Percentiles rank a stretch among this genome's conserved stretches.
phyloP scores from a whole-genome alignment of 78 protist genomes.

The Monosiga brevicollis region DNA sequence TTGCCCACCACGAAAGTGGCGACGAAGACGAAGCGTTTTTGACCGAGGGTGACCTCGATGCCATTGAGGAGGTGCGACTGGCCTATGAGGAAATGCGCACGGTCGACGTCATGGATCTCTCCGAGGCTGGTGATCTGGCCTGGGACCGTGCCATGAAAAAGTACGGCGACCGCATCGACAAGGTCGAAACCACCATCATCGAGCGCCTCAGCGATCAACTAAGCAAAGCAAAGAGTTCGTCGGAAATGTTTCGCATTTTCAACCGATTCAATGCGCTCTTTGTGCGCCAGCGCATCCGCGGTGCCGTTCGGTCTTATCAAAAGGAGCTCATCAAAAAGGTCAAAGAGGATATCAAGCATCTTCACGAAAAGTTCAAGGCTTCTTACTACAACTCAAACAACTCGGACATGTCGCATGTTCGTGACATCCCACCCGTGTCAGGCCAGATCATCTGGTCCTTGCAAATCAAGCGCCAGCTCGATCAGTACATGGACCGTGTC shows the following conservation, averaged over 20 bases:
- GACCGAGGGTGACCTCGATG: neutral
- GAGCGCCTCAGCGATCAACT: conserved; percentile 62
- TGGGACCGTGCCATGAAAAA: conserved; percentile 45
- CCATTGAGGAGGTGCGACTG: conserved; percentile 29
- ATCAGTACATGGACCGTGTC: conserved; percentile 68
- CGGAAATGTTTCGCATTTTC: conserved; percentile 84
- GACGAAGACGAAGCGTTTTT: too few relatives aligned
- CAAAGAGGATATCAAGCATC: conserved; percentile 70
- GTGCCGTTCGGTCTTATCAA: conserved; percentile 55
- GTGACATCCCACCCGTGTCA: conserved; percentile 80
- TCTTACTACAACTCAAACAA: conserved; percentile 64
- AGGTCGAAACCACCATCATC: conserved; percentile 73
- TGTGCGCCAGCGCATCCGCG: conserved; percentile 53
- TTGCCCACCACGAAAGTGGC: too few relatives aligned
- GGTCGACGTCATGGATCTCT: conserved; percentile 39
- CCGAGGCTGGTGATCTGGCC: conserved; percentile 27
- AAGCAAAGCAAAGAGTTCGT: conserved; percentile 65
- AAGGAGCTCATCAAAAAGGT: conserved; percentile 65
- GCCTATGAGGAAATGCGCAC: conserved; percentile 46
- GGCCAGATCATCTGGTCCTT: conserved; percentile 82
- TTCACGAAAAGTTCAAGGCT: conserved; percentile 70
- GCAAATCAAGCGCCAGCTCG: conserved; percentile 81
- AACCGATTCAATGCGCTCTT: conserved; percentile 69
- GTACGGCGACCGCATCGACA: conserved; percentile 55
- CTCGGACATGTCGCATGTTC: conserved; percentile 40